Evolutionary conservation across 1,284 basidiomycete genomes (phyloP).

Genomic region (Ustilago curta): DNA sequence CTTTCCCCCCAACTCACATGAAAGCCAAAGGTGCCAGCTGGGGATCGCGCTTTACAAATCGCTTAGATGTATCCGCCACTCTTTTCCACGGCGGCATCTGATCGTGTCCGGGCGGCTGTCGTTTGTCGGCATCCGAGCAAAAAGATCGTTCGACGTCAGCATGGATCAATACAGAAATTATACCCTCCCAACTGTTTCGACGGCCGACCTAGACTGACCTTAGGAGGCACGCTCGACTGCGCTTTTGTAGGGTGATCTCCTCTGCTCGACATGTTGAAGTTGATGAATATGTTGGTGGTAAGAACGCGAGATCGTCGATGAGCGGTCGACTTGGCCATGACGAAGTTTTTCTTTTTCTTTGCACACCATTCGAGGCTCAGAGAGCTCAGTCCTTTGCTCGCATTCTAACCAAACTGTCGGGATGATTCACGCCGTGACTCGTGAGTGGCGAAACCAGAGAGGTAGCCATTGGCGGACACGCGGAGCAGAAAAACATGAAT

Average conservation of each 20-base stretch:
- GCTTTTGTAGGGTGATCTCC: conserved; percentile 17
- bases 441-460: no score
- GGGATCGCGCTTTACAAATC: conserved; percentile 38
- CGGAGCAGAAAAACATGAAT: no score
- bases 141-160: neutral
- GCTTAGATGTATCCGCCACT: conserved; percentile 11
- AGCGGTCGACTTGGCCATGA: neutral
- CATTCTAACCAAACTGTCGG: no score
- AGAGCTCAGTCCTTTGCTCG: no score
- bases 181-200: neutral
- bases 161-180: neutral
- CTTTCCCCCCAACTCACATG: conserved; percentile 22
- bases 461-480: no score
- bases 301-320: neutral
- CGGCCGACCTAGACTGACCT: conserved; percentile 4
- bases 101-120: conserved; percentile 26
- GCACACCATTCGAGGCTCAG: no score
- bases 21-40: conserved; percentile 31
- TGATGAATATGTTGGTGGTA: neutral
- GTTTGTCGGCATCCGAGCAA: neutral
- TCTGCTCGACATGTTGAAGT: conserved; percentile 13
- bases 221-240: conserved; percentile 32
- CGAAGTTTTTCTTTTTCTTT: no score
- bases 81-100: conserved; percentile 19
- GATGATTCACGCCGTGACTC: no score